Evolutionary conservation across 805 yeast genomes (phyloP), one percentile per base, ranked within the genome.

Genomic region (Candida anglica): DNA sequence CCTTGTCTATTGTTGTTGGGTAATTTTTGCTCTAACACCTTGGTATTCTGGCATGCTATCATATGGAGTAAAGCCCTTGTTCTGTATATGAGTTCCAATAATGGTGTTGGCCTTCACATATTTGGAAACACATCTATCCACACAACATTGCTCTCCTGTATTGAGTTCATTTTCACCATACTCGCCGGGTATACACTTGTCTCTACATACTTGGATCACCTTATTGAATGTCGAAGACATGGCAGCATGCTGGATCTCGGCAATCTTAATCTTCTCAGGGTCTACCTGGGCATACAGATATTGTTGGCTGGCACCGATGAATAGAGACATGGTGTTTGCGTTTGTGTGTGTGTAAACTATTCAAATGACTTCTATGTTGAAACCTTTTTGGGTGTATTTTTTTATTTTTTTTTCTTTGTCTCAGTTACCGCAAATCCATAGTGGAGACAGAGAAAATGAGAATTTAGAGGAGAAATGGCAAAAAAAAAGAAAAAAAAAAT

Each of bases 71-170:
- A 73, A 58, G 21, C 75, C 60, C 36, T 46, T 39, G 20, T 41
- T 43, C 57, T 65, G 48, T 67, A 42, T 71, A 65, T 56, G 60
- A 51, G 66, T 71, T 0, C 91, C 93, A 19, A 86, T 63, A 34
- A 71, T 52, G 28, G 75, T 57, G 53, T 81, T 88, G 29, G 88
- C 81, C 47, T 71, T 71, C 66, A 87, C 85, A 58, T 81, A 88
- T 57, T 89, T 89, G 42, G 78, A 60, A 28, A 85, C 91, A 62
- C 98, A 89, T 40, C 97, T 67, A 56, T 88, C 96, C 8, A 86
- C 63, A 55, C 97, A 91, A 28, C 76, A 71, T 39, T 69, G 60
- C 53, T 89, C 97, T 23, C 96, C 97, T 49, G 88, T 87, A 43
- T 77, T 79, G 35, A 89, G 64, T 17, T 91, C 97, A 7, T 75